Conservation (phyloP, 306 rosid species). For the Prunus padus region DNA sequence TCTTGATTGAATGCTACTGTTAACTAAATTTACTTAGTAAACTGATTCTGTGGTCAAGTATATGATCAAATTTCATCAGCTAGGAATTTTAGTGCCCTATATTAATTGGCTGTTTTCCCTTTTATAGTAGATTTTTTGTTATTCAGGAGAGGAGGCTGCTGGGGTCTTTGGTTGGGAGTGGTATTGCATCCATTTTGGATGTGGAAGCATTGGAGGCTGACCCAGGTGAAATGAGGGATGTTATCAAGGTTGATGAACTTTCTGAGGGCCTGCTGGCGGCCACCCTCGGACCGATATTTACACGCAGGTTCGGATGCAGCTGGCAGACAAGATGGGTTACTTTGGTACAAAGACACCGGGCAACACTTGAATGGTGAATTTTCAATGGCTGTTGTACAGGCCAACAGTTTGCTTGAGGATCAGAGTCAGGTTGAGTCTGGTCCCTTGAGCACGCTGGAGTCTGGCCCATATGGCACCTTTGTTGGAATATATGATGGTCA, state of each 20-base stretch:
- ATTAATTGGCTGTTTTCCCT: slow-evolving; percentile 4
- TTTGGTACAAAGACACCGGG: slow-evolving; percentile 91
- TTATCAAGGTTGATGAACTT: slow-evolving; percentile 81
- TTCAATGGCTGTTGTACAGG: slow-evolving; percentile 95
- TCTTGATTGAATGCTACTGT: slow-evolving; percentile 20
- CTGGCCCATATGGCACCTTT: slow-evolving; percentile 82
- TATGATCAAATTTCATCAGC: slow-evolving; percentile 9
- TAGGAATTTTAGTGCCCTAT: background rate
- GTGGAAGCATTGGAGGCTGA: slow-evolving; percentile 59
- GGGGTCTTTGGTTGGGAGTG: slow-evolving; percentile 27
- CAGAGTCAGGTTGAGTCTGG: slow-evolving; percentile 96
- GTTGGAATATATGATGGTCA: slow-evolving; percentile 90
- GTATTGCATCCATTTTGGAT: slow-evolving; percentile 65
- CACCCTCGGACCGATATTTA: slow-evolving; percentile 43
- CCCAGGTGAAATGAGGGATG: slow-evolving; percentile 98
- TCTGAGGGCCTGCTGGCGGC: slow-evolving; percentile 82
- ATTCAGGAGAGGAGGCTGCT: slow-evolving; percentile 33
- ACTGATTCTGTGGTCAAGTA: background rate
- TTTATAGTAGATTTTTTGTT: slow-evolving; percentile 8
- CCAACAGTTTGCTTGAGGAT: slow-evolving; percentile 94
- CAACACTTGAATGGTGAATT: slow-evolving; percentile 84
- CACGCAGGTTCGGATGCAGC: slow-evolving; percentile 52
- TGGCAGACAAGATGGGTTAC: slow-evolving; percentile 77
- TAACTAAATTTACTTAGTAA: background rate
- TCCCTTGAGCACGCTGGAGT: slow-evolving; percentile 62